phyloP scores from a whole-genome alignment of 148 eudicot genomes.

The Spergularia marina region DNA sequence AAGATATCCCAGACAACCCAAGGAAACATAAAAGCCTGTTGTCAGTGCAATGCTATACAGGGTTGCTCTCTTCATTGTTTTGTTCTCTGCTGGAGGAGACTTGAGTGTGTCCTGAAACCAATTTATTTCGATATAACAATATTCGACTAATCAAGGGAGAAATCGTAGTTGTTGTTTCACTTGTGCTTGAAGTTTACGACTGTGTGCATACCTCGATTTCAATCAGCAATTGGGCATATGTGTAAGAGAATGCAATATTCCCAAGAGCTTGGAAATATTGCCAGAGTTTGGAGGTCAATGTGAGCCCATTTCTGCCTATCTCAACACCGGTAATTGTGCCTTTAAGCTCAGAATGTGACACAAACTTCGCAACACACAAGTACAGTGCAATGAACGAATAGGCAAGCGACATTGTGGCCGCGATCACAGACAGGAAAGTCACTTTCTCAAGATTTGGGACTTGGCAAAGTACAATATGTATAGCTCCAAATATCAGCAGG shows the following conservation, averaged over 20 bases:
- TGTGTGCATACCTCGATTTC: constrained; percentile 26
- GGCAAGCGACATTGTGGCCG: constrained; percentile 35
- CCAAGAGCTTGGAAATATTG: constrained; percentile 37
- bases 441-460: constrained; percentile 32
- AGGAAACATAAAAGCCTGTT: constrained; percentile 26
- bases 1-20: constrained; percentile 33
- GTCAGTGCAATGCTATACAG: constrained; percentile 26
- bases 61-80: constrained; percentile 36
- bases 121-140: not conserved
- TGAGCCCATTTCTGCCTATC: constrained; percentile 15
- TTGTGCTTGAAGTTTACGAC: not conserved
- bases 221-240: constrained; percentile 28
- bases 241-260: constrained; percentile 35
- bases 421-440: constrained; percentile 34
- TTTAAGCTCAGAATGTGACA: constrained; percentile 19
- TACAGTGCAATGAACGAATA: constrained; percentile 35
- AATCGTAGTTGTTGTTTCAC: not conserved
- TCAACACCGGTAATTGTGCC: constrained; percentile 28
- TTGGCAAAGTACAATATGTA: constrained; percentile 31
- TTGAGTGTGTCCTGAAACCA: constrained; percentile 30
- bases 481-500: constrained; percentile 33
- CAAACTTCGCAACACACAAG: constrained; percentile 19
- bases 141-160: not conserved
- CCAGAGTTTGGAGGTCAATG: constrained; percentile 27
- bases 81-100: constrained; percentile 32